Conservation (phyloP, 1,284 basidiomycete genomes). For the Inonotus hispidus region DNA sequence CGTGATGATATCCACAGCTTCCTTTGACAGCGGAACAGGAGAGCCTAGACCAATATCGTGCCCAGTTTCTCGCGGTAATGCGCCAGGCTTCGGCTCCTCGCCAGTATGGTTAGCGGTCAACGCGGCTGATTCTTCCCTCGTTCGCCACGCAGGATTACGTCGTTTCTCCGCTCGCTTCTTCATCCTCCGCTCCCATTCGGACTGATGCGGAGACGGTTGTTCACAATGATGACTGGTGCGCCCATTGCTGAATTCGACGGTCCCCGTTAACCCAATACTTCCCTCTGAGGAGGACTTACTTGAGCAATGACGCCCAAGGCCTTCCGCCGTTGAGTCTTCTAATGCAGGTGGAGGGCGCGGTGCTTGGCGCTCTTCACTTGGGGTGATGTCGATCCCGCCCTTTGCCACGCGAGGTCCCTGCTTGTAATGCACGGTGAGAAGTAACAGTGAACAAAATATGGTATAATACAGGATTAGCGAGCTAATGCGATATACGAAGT, state of each 20-base stretch:
- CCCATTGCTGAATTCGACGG: too few species aligned
- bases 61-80: slow-evolving; percentile 75
- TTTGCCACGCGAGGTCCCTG: slow-evolving; percentile 71
- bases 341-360: slow-evolving; percentile 61
- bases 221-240: neutral
- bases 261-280: neutral
- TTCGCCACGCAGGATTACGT: slow-evolving; percentile 6
- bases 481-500: too few species aligned
- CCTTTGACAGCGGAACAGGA: slow-evolving; percentile 77
- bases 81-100: slow-evolving; percentile 29
- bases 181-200: neutral
- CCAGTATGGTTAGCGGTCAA: slow-evolving; percentile 13
- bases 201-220: neutral
- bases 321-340: slow-evolving; percentile 19
- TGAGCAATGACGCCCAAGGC: neutral
- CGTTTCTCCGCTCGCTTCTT: neutral
- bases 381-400: slow-evolving; percentile 75
- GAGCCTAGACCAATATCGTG: slow-evolving; percentile 87
- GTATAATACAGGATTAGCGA: neutral
- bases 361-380: slow-evolving; percentile 57
- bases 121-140: slow-evolving; percentile 13
- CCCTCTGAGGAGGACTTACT: neutral
- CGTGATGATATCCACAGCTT: slow-evolving; percentile 82
- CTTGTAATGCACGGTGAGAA: neutral
- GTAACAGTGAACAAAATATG: slow-evolving; percentile 1